Evolutionary conservation across 2,329 filamentous ascomycete species (phyloP), one percentile per base, ranked within the genome.

Genomic region (Diaporthe citri): DNA sequence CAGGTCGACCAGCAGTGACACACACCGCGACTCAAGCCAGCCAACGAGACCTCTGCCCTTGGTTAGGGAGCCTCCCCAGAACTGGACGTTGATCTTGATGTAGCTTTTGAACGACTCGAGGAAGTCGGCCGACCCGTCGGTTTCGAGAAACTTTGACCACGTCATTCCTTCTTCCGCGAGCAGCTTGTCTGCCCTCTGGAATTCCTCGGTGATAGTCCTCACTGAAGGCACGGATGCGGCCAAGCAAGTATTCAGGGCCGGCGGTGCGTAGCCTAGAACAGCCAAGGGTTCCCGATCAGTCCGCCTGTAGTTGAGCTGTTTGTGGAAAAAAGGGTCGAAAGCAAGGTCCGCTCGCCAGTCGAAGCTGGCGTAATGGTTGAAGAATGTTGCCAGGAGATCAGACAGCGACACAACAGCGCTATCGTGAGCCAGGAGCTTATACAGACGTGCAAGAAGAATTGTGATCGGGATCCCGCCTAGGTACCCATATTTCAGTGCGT

Each of bases 381-480:
- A 93, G 81, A 94, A 94, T 0, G 89, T 89, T 0, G 82, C 79
- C 2, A 93, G 80, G 12, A 93, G 83, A 60, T 90, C 88, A 1
- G 87, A 81, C 1, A 88, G 84, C 0, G 88, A 87, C 0, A 87
- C 79, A 0, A 79, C 71, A 25, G 81, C 80, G 12, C 78, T 79
- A 13, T 84, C 76, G 5, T 82, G 81, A 39, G 85, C 82, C 6
- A 91, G 80, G 31, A 88, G 80, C 80, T 94, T 93, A 81, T 88
- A 88, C 0, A 94, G 83, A 22, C 89, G 87, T 0, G 89, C 87
- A 12, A 94, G 84, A 79, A 94, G 85, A 31, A 93, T 82, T 0
- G 90, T 88, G 71, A 94, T 89, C 77, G 93, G 91, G 28, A 93
- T 89, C 4, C 91, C 92, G 8, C 90, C 88, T 0, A 94, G 84